phyloP scores from a whole-genome alignment of 805 yeast species.

The Sugiyamaella lignohabitans region DNA sequence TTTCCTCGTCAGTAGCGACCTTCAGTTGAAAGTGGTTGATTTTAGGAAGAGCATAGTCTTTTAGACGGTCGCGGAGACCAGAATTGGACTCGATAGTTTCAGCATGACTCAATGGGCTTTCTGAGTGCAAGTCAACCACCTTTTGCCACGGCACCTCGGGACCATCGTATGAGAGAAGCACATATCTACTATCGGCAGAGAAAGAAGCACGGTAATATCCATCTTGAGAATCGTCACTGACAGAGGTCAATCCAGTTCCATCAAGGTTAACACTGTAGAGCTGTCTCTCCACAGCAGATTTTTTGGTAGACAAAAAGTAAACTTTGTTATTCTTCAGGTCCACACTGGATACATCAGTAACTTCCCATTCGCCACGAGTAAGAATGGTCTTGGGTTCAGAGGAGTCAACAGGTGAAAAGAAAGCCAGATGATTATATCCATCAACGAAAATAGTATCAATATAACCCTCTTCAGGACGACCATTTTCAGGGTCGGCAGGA shows the following conservation, averaged over 20 bases:
- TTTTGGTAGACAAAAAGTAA: slow-evolving; percentile 67
- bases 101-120: slow-evolving; percentile 32
- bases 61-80: slow-evolving; percentile 23
- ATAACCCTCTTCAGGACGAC: slow-evolving; percentile 58
- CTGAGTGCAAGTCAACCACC: slow-evolving; percentile 49
- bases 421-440: slow-evolving; percentile 72
- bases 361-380: slow-evolving; percentile 85
- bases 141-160: slow-evolving; percentile 77
- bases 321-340: slow-evolving; percentile 43
- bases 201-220: slow-evolving; percentile 71
- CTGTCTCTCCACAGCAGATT: slow-evolving; percentile 79
- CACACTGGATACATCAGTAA: slow-evolving; percentile 57
- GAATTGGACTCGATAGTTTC: slow-evolving; percentile 27
- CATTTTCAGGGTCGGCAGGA: slow-evolving; percentile 41
- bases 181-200: slow-evolving; percentile 71
- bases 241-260: slow-evolving; percentile 35
- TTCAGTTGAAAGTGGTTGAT: slow-evolving; percentile 41
- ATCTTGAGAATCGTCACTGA: slow-evolving; percentile 48
- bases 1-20: slow-evolving; percentile 39
- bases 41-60: slow-evolving; percentile 51
- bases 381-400: slow-evolving; percentile 47
- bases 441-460: slow-evolving; percentile 54
- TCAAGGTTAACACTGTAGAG: slow-evolving; percentile 61
- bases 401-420: slow-evolving; percentile 64
- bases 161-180: slow-evolving; percentile 65